Evolutionary conservation across 768 basidiomycete genomes (phyloP), one percentile per base, ranked within the genome.

Genomic region (Phlebiopsis gigantea): DNA sequence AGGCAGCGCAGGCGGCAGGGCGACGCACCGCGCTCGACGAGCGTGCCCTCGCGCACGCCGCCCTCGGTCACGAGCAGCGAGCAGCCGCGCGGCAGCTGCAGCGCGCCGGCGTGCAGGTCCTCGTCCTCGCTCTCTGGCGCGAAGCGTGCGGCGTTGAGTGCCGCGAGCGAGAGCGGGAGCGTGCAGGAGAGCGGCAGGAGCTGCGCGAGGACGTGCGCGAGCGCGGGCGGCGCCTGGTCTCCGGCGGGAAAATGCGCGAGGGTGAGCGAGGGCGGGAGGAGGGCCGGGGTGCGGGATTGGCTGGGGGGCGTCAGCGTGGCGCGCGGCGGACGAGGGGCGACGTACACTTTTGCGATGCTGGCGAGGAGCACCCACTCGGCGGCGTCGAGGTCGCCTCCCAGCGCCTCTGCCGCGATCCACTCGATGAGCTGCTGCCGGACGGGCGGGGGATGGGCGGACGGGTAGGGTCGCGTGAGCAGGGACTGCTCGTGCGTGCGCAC

Each of bases 361-460:
- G 78, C 73, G 25, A 92, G 73, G 4, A 93, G 73, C 6, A 88
- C 74, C 86, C 87, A 91, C 69, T 91, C 85, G 22, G 90, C 88
- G 1, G 84, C 84, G 21, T 80, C 73, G 28, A 63, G 68, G 64
- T 93, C 90, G 4, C 87, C 85, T 0, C 77, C 86, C 4, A 93
- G 74, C 10, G 77, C 82, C 64, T 88, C 82, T 22, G 77, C 69
- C 0, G 90, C 87, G 48, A 93, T 79, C 91, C 91, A 93, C 0
- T 71, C 59, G 39, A 92, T 75, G 17, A 93, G 73, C 45, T 84
- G 79, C 7, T 75, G 65, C 34, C 86, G 75, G 15, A 82, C 56
- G n/a, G 65, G 61, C 14, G 63, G 43, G 14, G 65, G 56, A 24
- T 60, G 53, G 34, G 55, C 53, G 61, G 63, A 66, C 1, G 77